Evolutionary conservation across 352 stramenopile genomes (phyloP).

Genomic region (Chrysophaeum taylorii): DNA sequence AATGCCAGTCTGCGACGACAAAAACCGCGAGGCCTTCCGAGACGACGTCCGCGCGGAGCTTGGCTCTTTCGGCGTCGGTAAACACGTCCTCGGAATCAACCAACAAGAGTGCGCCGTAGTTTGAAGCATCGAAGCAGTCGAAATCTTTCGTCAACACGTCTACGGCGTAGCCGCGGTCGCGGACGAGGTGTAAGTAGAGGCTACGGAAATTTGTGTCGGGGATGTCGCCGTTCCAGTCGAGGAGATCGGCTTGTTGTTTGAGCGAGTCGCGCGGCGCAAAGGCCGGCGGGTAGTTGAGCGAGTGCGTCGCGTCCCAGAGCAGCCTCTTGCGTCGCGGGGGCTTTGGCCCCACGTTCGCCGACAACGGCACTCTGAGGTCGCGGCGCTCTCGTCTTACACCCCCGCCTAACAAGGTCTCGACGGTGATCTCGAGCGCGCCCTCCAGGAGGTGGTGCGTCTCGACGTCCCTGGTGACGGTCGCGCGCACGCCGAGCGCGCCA

Average conservation of each 20-base stretch:
- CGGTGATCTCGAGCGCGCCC: neutral
- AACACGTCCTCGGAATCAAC: constrained; percentile 67
- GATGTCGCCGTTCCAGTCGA: constrained; percentile 63
- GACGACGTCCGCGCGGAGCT: constrained; percentile 50
- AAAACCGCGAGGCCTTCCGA: constrained; percentile 19
- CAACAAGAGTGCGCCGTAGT: constrained; percentile 61
- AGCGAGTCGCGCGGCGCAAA: constrained; percentile 65
- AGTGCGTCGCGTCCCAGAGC: constrained; percentile 73
- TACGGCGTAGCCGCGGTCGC: constrained; percentile 52
- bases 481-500: constrained; percentile 55
- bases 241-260: constrained; percentile 42
- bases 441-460: constrained; percentile 34
- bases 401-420: neutral
- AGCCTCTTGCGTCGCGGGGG: constrained; percentile 31
- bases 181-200: too few species aligned
- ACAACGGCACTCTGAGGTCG: neutral
- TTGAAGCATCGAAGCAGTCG: constrained; percentile 47
- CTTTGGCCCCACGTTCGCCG: neutral
- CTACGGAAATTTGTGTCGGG: constrained; percentile 69
- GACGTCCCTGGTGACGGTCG: constrained; percentile 53
- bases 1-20: constrained; percentile 66
- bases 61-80: constrained; percentile 51
- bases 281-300: constrained; percentile 64
- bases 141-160: constrained; percentile 66
- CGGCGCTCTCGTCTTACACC: constrained; percentile 26